Evolutionary conservation across 108 stramenopile genomes (phyloP).

Genomic region (Nitzschia sp.): DNA sequence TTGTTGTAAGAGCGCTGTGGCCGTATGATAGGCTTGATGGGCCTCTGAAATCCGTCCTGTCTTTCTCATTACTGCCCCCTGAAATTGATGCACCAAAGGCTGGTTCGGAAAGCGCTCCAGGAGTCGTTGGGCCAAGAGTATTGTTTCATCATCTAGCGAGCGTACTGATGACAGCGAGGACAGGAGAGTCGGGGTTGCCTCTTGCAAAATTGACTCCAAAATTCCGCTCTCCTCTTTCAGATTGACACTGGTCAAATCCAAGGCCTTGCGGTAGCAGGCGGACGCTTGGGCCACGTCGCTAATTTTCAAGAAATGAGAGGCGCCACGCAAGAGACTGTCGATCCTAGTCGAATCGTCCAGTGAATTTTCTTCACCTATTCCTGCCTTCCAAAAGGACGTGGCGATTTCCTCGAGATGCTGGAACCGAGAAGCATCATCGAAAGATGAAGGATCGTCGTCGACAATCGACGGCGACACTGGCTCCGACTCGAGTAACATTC

Average conservation of each 20-base stretch:
- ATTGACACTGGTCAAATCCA: background rate
- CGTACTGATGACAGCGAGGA: background rate
- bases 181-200: background rate
- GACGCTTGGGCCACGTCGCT: background rate
- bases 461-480: background rate
- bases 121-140: background rate
- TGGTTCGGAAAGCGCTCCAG: background rate
- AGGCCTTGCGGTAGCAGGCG: background rate
- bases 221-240: background rate
- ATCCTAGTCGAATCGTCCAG: background rate
- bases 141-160: background rate
- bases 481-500: background rate
- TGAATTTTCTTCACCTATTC: background rate
- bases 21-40: background rate
- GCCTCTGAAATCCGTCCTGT: background rate
- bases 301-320: background rate
- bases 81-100: background rate
- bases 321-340: background rate
- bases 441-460: background rate
- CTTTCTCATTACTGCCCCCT: constrained; percentile 3
- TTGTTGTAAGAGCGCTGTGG: background rate
- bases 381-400: background rate
- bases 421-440: background rate
- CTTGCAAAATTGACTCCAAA: background rate
- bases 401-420: background rate